A percentile compares a stretch with the other conserved stretches of the same genome.
Evolutionary conservation across 2,329 filamentous ascomycete genomes (phyloP).

Genomic region (Botrytis fabae): DNA sequence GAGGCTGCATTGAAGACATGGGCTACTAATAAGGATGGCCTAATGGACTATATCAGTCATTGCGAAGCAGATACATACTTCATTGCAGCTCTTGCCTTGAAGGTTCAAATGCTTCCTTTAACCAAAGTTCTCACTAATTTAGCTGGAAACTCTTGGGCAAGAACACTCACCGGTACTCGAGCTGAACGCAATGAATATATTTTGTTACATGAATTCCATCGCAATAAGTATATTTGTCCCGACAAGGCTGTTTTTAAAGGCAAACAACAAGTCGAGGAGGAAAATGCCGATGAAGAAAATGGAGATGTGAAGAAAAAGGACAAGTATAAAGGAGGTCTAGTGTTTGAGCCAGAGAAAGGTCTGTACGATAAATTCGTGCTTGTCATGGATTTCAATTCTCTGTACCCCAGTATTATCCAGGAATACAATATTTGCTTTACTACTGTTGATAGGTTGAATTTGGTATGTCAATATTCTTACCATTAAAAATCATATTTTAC

Average conservation of each 20-base stretch:
- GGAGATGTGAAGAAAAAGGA: conserved; percentile 93
- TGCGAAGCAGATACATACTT: conserved; percentile 96
- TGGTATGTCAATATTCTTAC: conserved; percentile 53
- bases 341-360: conserved; percentile 96
- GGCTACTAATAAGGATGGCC: conserved; percentile 77
- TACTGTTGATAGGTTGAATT: conserved; percentile 76
- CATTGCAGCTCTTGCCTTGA: conserved; percentile 84
- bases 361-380: conserved; percentile 97
- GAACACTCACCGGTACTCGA: conserved; percentile 91
- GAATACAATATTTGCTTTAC: conserved; percentile 99
- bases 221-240: conserved; percentile 96
- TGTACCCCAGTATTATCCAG: conserved; percentile 99
- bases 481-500: conserved; percentile 5
- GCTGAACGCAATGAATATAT: conserved; percentile 99
- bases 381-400: conserved; percentile 99
- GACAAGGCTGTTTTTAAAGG: conserved; percentile 86
- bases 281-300: conserved; percentile 66
- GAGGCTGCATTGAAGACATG: conserved; percentile 84
- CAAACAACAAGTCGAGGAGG: conserved; percentile 71
- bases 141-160: conserved; percentile 96
- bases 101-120: conserved; percentile 86
- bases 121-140: conserved; percentile 96
- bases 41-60: conserved; percentile 92
- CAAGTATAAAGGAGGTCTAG: conserved; percentile 97
- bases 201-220: conserved; percentile 93